Evolutionary conservation across 306 rosid genomes (phyloP).

Genomic region (Acacia melanoxylon): DNA sequence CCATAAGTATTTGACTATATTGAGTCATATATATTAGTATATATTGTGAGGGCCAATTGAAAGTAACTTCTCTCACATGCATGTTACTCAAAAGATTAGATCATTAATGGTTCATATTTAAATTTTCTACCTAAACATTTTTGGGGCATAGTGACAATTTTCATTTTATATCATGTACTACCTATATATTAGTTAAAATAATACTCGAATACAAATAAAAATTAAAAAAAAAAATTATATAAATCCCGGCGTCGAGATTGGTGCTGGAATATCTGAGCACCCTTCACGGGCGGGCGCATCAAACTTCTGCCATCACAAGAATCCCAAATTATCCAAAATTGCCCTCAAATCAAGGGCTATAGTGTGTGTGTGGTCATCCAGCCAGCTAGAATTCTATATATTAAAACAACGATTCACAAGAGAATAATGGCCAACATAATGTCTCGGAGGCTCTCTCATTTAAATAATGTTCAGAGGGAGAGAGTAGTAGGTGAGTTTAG

Average conservation of each 20-base stretch:
- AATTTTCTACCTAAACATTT: too few species aligned
- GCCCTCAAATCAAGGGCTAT: neutral
- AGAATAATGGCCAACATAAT: neutral
- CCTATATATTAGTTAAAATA: too few species aligned
- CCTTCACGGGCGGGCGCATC: neutral
- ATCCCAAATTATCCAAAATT: neutral
- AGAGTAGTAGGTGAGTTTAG: neutral
- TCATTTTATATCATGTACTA: too few species aligned
- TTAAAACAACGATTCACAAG: neutral
- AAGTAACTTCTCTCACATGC: too few species aligned
- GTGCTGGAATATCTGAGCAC: neutral
- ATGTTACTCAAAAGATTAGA: too few species aligned
- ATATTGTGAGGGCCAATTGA: too few species aligned
- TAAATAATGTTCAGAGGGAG: neutral
- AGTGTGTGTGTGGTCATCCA: neutral
- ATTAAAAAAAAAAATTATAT: too few species aligned
- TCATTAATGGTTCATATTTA: too few species aligned
- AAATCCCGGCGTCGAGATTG: neutral
- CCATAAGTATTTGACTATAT: too few species aligned
- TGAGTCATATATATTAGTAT: too few species aligned
- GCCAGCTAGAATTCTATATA: neutral
- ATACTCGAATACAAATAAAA: too few species aligned
- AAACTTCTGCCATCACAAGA: neutral
- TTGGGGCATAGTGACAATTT: too few species aligned
- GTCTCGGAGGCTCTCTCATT: neutral